Evolutionary conservation across 257 asterid species (phyloP), one percentile per base, ranked within the genome.

Genomic region (Solanum chmielewskii): DNA sequence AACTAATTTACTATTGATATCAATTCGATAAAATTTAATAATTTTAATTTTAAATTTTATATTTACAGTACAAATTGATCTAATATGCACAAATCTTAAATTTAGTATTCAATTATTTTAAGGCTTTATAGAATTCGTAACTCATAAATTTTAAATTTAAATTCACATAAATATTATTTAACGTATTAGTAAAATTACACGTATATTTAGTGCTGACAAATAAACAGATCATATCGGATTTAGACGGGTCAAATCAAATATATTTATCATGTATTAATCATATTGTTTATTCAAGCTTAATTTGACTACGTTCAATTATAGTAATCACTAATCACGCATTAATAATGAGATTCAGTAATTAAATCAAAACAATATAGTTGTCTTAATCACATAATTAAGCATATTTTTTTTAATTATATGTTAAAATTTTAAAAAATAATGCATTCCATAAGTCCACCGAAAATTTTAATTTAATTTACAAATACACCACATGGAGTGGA

Each of bases 231-330:
- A 56, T 7, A 56, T 56, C 11, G 7, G 5, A 56, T 56, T 18
- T 56, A 56, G 64, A 56, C 2, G 0, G 11, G 0, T 8, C 2
- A 7, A n/a, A 56, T 56, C 2, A 4, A 56, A 20, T n/a, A 11
- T 1, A 23, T 76, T 76, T 76, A n/a, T 42, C 37, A 7, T n/a
- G 13, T 77, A 41, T 44, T 25, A 77, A 44, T 77, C 83, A 44
- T 77, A 77, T 44, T 44, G 83, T 3, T 76, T 41, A 12, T 23
- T 76, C 83, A 41, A 76, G 83, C 35, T 76, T 23, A 12, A 12
- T 25, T 44, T 25, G 83, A 14, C 7, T 7, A 14, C 29, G n/a
- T 77, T 41, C 9, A 42, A 14, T 42, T 76, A 41, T n/a, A n/a
- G 14, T 25, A 47, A 77, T 44, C n/a, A 9, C 31, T n/a, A 45